These are phyloP conservation scores for Camellia sinensis DNA, from an alignment of 148 eudicot genomes.

Conservation along the genomic window DNA sequence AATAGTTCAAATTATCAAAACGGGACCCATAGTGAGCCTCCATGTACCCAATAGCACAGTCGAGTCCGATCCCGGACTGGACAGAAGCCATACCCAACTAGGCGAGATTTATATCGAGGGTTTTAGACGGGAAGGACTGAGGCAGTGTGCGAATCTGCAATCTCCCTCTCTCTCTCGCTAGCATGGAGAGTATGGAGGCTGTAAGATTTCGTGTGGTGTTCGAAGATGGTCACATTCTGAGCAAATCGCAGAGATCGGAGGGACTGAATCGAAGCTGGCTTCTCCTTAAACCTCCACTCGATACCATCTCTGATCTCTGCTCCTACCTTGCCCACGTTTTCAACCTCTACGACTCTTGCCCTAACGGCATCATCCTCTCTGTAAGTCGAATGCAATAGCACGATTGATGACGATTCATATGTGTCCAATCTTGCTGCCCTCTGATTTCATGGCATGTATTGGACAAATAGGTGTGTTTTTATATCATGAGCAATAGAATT, in stretches of 20 bases:
- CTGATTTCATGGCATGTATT: not conserved
- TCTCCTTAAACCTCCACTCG: slow-evolving; percentile 50
- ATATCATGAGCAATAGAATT: not conserved
- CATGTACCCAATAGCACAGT: too few relatives aligned
- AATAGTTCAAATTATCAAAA: too few relatives aligned
- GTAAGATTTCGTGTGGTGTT: slow-evolving; percentile 58
- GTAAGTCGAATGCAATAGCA: slow-evolving; percentile 27
- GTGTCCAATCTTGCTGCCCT: not conserved
- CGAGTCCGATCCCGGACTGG: too few relatives aligned
- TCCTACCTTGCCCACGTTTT: slow-evolving; percentile 47
- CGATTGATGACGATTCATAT: not conserved
- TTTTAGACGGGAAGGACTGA: not conserved
- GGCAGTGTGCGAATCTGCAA: not conserved
- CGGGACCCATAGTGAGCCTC: too few relatives aligned
- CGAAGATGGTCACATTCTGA: slow-evolving; percentile 45
- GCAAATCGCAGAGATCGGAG: slow-evolving; percentile 49
- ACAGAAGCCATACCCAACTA: too few relatives aligned
- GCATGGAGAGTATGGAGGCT: slow-evolving; percentile 31
- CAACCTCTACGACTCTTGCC: slow-evolving; percentile 63
- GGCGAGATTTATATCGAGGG: slow-evolving; percentile 10
- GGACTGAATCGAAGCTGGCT: slow-evolving; percentile 66
- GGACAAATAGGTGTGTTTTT: not conserved
- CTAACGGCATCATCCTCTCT: slow-evolving; percentile 72
- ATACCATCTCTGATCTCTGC: slow-evolving; percentile 51
- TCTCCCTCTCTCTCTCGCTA: slow-evolving; percentile 7